Conservation (phyloP, 345 rosid genomes). For the Eutrema japonicum region DNA sequence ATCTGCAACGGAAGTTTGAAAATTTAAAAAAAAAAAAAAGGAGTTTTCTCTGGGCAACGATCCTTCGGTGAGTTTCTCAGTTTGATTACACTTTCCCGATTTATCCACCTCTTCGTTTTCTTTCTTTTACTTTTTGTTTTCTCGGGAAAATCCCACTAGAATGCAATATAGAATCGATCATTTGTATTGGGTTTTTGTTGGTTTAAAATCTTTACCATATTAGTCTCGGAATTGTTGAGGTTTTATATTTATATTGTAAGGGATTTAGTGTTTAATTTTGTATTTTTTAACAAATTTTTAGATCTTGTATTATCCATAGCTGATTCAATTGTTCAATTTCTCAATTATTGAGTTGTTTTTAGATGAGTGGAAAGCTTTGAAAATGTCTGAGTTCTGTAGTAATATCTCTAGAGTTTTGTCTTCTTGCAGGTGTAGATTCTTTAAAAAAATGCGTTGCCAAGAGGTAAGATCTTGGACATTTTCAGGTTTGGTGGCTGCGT, state of each 20-base stretch:
- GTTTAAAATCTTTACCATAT: constrained; percentile 6
- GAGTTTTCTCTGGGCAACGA: constrained; percentile 2
- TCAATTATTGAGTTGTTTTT: neutral
- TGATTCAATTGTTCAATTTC: neutral
- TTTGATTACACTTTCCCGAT: neutral
- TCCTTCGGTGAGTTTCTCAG: constrained; percentile 11
- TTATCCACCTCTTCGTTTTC: neutral
- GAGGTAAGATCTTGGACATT: constrained; percentile 62
- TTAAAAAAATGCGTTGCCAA: constrained; percentile 47
- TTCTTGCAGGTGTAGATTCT: constrained; percentile 12
- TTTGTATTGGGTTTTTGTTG: neutral
- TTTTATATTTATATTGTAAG: neutral
- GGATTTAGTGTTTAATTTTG: neutral
- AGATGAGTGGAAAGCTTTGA: neutral
- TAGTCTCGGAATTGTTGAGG: neutral
- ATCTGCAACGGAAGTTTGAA: constrained; percentile 23
- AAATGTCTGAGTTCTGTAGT: neutral
- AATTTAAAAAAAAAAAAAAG: neutral
- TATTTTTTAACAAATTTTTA: neutral
- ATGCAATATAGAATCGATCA: neutral
- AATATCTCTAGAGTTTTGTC: neutral
- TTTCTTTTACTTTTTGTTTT: neutral
- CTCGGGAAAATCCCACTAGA: constrained; percentile 4
- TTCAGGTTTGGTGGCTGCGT: constrained; percentile 58
- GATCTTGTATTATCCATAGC: constrained; percentile 10